Evolutionary conservation across 306 rosid genomes (phyloP).

Genomic region (Gastrolobium bilobum): DNA sequence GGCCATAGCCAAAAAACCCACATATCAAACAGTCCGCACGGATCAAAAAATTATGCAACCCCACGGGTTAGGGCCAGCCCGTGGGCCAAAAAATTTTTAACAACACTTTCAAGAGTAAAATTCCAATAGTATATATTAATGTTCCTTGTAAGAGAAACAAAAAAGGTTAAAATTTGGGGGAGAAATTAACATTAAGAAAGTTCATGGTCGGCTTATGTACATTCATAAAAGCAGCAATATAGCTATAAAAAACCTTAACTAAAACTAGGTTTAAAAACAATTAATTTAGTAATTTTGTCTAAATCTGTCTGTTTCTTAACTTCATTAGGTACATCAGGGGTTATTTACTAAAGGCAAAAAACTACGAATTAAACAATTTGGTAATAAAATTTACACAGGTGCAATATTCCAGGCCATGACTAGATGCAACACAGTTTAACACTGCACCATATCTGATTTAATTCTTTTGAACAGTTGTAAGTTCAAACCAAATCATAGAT

Average conservation of each 20-base stretch:
- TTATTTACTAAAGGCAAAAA: slow-evolving; percentile 44
- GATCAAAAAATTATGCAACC: too few species aligned
- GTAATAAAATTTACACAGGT: slow-evolving; percentile 12
- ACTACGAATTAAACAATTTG: slow-evolving; percentile 32
- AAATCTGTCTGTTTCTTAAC: neutral
- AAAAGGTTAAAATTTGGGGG: neutral
- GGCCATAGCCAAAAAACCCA: too few species aligned
- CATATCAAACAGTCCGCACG: too few species aligned
- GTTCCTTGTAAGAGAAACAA: neutral
- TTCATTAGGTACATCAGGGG: slow-evolving; percentile 45
- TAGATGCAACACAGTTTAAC: slow-evolving; percentile 39
- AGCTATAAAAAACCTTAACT: neutral
- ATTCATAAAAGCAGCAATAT: neutral
- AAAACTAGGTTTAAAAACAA: slow-evolving; percentile 3
- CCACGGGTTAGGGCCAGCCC: too few species aligned
- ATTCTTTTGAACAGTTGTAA: slow-evolving; percentile 24
- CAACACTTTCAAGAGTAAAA: too few species aligned
- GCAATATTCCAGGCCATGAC: slow-evolving; percentile 28
- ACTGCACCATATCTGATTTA: slow-evolving; percentile 31
- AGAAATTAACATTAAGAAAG: neutral
- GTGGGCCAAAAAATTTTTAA: too few species aligned
- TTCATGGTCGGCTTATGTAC: neutral
- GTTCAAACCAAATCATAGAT: slow-evolving; percentile 37
- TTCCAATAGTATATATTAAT: neutral
- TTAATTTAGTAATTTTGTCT: neutral